Evolutionary conservation across 2,329 filamentous ascomycete genomes (phyloP).

Genomic region (Fusarium tjaetaba): DNA sequence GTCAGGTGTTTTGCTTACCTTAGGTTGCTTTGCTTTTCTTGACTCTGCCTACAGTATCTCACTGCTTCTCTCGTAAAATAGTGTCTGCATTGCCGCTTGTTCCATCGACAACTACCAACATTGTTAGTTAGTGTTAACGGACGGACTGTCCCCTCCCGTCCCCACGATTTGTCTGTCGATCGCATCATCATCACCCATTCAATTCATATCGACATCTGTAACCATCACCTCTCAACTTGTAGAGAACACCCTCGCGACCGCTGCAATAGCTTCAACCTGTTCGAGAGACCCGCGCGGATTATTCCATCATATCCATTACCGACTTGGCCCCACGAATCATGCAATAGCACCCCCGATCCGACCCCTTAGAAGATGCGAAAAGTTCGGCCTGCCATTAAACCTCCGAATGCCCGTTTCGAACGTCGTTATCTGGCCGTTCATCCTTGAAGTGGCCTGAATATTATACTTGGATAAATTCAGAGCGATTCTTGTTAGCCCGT

Average conservation of each 20-base stretch:
- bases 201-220: conserved; percentile 5
- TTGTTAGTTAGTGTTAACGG: conserved; percentile 7
- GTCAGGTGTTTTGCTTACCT: neutral
- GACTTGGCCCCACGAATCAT: conserved; percentile 27
- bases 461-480: neutral
- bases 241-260: neutral
- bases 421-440: conserved; percentile 22
- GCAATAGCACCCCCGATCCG: conserved; percentile 38
- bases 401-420: conserved; percentile 36
- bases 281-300: conserved; percentile 2
- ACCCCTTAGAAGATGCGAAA: conserved; percentile 44
- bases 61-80: neutral
- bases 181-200: conserved; percentile 9
- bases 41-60: neutral
- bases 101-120: conserved; percentile 13
- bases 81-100: conserved; percentile 6
- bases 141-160: conserved; percentile 18
- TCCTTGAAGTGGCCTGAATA: conserved; percentile 30
- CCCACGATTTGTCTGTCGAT: conserved; percentile 34
- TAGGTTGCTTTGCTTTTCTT: neutral
- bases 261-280: neutral
- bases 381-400: conserved; percentile 26
- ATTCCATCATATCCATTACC: neutral
- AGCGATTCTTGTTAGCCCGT: neutral
- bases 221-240: neutral